Conservation (phyloP, 306 rosid genomes). For the Lablab purpureus region DNA sequence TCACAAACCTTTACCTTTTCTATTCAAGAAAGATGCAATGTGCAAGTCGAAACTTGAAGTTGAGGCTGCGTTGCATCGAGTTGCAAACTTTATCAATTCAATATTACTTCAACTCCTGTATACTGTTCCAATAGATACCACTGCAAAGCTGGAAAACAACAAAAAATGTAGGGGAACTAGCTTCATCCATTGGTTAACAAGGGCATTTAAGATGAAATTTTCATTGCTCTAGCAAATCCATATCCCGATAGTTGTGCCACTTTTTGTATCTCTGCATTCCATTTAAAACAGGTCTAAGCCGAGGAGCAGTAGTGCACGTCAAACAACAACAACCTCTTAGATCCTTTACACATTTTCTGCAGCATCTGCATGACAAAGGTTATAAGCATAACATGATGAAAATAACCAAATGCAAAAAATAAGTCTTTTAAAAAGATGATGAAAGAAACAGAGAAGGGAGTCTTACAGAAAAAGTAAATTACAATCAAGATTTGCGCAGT, state of each 20-base stretch:
- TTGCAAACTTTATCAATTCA: slow-evolving; percentile 3
- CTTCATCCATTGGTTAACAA: not conserved
- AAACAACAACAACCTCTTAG: slow-evolving; percentile 81
- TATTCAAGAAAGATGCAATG: not conserved
- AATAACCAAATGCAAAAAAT: not conserved
- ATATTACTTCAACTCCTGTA: not conserved
- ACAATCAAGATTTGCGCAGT: slow-evolving; percentile 96
- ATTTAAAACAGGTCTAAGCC: slow-evolving; percentile 80
- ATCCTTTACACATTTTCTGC: slow-evolving; percentile 65
- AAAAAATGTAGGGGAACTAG: not conserved
- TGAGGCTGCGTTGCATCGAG: not conserved
- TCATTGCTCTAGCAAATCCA: slow-evolving; percentile 47
- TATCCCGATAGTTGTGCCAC: slow-evolving; percentile 86
- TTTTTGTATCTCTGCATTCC: slow-evolving; percentile 74
- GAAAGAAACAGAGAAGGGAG: slow-evolving; percentile 36
- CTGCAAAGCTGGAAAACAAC: not conserved
- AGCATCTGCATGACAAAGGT: slow-evolving; percentile 68
- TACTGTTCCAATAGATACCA: not conserved
- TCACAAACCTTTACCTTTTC: not conserved
- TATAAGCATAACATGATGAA: slow-evolving; percentile 31
- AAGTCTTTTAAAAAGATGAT: slow-evolving; percentile 4
- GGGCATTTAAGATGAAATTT: slow-evolving; percentile 46
- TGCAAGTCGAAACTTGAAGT: not conserved
- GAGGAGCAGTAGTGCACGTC: slow-evolving; percentile 77
- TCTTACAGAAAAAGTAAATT: slow-evolving; percentile 89